Evolutionary conservation across 345 rosid genomes (phyloP).

Genomic region (Populus davidiana): DNA sequence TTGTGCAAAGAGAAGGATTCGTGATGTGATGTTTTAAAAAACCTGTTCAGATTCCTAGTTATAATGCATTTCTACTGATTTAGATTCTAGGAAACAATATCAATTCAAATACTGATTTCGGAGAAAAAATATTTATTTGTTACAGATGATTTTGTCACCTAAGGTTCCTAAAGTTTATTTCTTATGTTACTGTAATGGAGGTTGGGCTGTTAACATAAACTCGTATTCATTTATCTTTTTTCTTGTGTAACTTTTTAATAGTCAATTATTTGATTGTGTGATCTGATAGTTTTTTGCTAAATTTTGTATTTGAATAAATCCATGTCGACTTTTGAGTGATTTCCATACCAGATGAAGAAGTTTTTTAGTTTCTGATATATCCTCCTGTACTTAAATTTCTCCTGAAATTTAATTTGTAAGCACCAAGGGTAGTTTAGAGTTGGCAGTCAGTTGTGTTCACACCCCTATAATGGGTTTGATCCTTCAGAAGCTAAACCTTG

Average conservation of each 20-base stretch:
- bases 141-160: not conserved
- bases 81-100: not conserved
- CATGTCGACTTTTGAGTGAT: conserved; percentile 1
- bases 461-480: not conserved
- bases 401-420: not conserved
- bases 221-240: not conserved
- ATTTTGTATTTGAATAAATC: not conserved
- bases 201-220: not conserved
- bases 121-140: not conserved
- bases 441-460: not conserved
- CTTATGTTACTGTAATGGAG: not conserved
- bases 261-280: not conserved
- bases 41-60: not conserved
- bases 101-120: not conserved
- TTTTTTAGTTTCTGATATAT: not conserved
- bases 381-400: not conserved
- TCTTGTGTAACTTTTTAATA: not conserved
- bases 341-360: not conserved
- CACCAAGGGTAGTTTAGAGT: not conserved
- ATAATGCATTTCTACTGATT: not conserved
- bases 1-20: not conserved
- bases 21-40: not conserved
- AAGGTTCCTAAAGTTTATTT: not conserved
- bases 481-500: not conserved
- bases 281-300: not conserved